Percentiles rank a stretch among this genome's conserved stretches.
Evolutionary conservation across 169 alveolate species (phyloP).

Genomic region (Cryptosporidium canis): DNA sequence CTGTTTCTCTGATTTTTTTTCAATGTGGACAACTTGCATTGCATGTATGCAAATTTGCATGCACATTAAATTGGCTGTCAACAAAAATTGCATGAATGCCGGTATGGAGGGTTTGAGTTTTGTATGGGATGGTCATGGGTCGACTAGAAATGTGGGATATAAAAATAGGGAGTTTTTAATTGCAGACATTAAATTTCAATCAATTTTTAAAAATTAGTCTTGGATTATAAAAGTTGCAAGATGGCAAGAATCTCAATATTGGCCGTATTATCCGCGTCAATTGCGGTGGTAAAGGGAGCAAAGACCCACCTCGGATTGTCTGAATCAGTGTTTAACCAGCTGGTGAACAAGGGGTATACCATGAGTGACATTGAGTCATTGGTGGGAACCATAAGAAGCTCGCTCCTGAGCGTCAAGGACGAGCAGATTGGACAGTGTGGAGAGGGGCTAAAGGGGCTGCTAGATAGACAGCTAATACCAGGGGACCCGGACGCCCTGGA

Average conservation of each 20-base stretch:
- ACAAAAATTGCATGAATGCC: background rate
- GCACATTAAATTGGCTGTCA: background rate
- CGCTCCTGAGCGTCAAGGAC: conserved; percentile 29
- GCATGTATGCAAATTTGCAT: background rate
- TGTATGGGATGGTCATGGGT: background rate
- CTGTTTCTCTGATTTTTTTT: background rate
- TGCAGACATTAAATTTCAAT: background rate
- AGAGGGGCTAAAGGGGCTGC: conserved; percentile 52
- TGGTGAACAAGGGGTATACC: conserved; percentile 53
- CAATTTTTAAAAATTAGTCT: background rate
- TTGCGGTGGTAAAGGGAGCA: conserved; percentile 42
- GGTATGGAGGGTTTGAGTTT: background rate
- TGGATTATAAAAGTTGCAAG: background rate
- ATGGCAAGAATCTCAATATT: conserved; percentile 42
- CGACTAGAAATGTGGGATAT: background rate
- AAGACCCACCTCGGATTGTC: conserved; percentile 55
- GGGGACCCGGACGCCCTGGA: conserved; percentile 72
- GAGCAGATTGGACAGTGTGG: conserved; percentile 47
- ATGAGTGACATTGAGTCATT: conserved; percentile 46
- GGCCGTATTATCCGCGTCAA: conserved; percentile 2
- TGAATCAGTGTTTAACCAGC: conserved; percentile 37
- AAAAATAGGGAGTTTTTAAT: background rate
- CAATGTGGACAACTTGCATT: background rate
- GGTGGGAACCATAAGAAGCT: conserved; percentile 70
- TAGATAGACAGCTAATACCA: conserved; percentile 60